Evolutionary conservation across 805 yeast genomes (phyloP).

Genomic region (Myxozyma sirexii): DNA sequence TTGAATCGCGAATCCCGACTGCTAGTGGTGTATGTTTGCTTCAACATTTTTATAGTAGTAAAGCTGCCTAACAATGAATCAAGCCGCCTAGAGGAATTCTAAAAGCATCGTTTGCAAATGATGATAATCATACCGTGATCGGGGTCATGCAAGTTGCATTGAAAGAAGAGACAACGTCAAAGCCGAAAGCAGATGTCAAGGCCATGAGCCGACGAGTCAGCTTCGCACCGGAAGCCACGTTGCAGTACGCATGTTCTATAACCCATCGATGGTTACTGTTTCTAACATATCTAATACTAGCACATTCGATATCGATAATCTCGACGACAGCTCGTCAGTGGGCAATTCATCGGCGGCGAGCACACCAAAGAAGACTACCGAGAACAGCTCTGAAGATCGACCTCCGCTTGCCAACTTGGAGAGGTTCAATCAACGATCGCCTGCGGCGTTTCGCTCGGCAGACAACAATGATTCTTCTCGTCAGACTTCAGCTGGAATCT

Average conservation of each 20-base stretch:
- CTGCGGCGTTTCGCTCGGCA: background rate
- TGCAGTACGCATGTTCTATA: slow-evolving; percentile 20
- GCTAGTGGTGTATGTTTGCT: slow-evolving; percentile 6
- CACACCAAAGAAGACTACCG: background rate
- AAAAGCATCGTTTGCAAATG: slow-evolving; percentile 39
- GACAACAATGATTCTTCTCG: background rate
- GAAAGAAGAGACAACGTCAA: slow-evolving; percentile 18
- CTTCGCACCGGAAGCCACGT: slow-evolving; percentile 53
- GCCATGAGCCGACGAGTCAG: slow-evolving; percentile 60
- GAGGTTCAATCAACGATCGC: background rate
- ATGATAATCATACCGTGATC: slow-evolving; percentile 45
- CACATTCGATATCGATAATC: slow-evolving; percentile 26
- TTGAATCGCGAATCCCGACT: slow-evolving; percentile 10
- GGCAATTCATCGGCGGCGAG: slow-evolving; percentile 7
- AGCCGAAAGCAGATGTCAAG: slow-evolving; percentile 22
- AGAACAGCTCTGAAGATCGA: background rate
- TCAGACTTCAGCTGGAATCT: background rate
- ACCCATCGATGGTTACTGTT: background rate
- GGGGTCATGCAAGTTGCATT: slow-evolving; percentile 43
- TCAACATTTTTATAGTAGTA: background rate
- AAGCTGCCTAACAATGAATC: background rate
- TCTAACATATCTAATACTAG: slow-evolving; percentile 3
- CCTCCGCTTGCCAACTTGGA: background rate
- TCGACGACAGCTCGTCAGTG: slow-evolving; percentile 9
- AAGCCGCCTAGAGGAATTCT: slow-evolving; percentile 46